phyloP scores from a whole-genome alignment of 768 basidiomycete species.

The Trametes elegans region DNA sequence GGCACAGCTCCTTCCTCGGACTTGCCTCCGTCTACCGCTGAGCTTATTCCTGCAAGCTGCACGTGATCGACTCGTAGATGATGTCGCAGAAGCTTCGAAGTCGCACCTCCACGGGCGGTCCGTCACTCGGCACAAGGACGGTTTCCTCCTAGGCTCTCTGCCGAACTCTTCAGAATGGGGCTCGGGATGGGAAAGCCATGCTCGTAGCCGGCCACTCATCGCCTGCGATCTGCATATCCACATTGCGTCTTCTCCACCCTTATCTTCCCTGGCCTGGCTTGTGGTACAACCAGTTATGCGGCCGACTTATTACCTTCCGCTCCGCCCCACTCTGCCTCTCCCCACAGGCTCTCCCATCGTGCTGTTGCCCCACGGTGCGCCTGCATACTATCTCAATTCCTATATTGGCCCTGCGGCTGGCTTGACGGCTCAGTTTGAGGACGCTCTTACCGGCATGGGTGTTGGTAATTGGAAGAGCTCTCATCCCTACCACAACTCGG shows the following conservation, averaged over 20 bases:
- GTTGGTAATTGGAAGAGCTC: slow-evolving; percentile 46
- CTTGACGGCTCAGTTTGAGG: slow-evolving; percentile 60
- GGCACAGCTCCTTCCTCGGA: slow-evolving; percentile 40
- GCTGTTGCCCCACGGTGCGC: slow-evolving; percentile 67
- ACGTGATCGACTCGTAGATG: slow-evolving; percentile 51
- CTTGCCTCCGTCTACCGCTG: slow-evolving; percentile 40
- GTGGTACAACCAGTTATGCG: slow-evolving; percentile 63
- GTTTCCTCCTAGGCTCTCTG: slow-evolving; percentile 56
- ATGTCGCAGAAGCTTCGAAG: slow-evolving; percentile 47
- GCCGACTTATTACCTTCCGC: slow-evolving; percentile 55
- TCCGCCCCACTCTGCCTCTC: slow-evolving; percentile 41
- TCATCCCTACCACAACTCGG: not conserved
- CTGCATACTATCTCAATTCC: slow-evolving; percentile 70
- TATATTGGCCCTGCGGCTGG: slow-evolving; percentile 67
- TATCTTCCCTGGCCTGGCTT: slow-evolving; percentile 37
- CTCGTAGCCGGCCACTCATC: slow-evolving; percentile 52
- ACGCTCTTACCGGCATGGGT: slow-evolving; percentile 62
- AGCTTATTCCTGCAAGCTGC: slow-evolving; percentile 60
- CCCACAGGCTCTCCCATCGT: slow-evolving; percentile 64
- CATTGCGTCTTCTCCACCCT: slow-evolving; percentile 30
- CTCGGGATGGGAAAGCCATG: slow-evolving; percentile 58
- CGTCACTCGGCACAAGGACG: slow-evolving; percentile 53
- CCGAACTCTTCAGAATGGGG: slow-evolving; percentile 57
- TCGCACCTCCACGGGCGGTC: slow-evolving; percentile 29
- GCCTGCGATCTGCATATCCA: slow-evolving; percentile 61